Conservation (phyloP, 2,329 filamentous ascomycete genomes). For the Hirsutella thompsonii region DNA sequence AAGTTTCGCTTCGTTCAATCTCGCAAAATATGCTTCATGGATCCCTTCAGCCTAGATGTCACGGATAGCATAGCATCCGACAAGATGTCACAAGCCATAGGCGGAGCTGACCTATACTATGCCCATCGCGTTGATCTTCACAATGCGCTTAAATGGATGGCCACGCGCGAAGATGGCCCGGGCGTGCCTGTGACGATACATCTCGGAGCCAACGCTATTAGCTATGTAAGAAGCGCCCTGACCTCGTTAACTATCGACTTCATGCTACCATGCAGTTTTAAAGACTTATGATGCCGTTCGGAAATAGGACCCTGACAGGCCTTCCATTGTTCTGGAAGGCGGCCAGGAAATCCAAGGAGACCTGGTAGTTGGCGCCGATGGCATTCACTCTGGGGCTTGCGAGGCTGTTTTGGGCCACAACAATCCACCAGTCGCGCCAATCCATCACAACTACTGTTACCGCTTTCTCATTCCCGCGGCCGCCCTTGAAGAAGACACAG, state of each 20-base stretch:
- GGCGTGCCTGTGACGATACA: conserved; percentile 13
- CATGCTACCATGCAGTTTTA: no score
- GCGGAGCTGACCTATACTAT: conserved; percentile 20
- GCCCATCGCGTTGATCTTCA: conserved; percentile 28
- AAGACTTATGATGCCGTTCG: background rate
- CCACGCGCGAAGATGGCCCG: conserved; percentile 13
- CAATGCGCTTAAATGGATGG: conserved; percentile 19
- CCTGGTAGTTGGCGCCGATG: conserved; percentile 31
- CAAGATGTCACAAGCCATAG: conserved; percentile 9
- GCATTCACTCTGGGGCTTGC: conserved; percentile 21
- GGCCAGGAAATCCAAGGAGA: conserved; percentile 18
- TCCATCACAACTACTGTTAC: conserved; percentile 19
- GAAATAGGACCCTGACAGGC: conserved; percentile 10
- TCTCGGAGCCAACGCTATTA: conserved; percentile 11
- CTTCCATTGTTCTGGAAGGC: conserved; percentile 15
- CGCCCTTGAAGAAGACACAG: conserved; percentile 15
- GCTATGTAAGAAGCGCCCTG: conserved; percentile 8
- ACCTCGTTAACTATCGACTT: no score
- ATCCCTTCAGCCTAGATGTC: conserved; percentile 14
- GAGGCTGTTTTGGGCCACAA: conserved; percentile 14
- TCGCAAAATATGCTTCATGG: conserved; percentile 8
- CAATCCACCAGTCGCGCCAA: conserved; percentile 12
- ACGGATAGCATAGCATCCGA: conserved; percentile 2
- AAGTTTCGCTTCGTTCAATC: conserved; percentile 14
- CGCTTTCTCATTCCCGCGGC: conserved; percentile 20